Percentiles rank a stretch among this genome's conserved stretches.
Evolutionary conservation across 2,329 filamentous ascomycete species (phyloP).

Genomic region (Fusarium sororula): DNA sequence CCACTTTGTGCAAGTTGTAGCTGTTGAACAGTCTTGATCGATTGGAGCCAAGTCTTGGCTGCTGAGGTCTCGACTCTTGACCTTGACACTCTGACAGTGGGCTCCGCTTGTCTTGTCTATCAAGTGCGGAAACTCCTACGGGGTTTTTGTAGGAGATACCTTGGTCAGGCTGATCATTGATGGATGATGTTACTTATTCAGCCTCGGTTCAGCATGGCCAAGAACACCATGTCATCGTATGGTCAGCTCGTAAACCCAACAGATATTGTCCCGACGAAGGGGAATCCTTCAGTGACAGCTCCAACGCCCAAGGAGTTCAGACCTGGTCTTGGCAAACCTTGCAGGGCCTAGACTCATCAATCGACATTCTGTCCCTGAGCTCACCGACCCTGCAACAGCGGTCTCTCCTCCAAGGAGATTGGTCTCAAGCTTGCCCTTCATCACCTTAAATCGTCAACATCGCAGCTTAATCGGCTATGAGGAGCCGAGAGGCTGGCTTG

Average conservation of each 20-base stretch:
- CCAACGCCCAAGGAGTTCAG: neutral
- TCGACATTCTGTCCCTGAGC: constrained; percentile 13
- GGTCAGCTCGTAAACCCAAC: constrained; percentile 10
- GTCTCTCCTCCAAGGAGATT: constrained; percentile 32
- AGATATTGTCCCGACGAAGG: constrained; percentile 20
- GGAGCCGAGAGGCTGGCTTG: constrained; percentile 45
- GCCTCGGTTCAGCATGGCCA: constrained; percentile 10
- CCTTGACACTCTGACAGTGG: constrained; percentile 25
- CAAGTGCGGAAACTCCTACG: constrained; percentile 1
- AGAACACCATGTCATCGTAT: constrained; percentile 9
- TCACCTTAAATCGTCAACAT: constrained; percentile 35
- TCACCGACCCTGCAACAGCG: constrained; percentile 27
- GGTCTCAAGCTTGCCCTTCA: constrained; percentile 26
- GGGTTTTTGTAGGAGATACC: neutral
- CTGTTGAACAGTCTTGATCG: constrained; percentile 21
- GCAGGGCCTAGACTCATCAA: constrained; percentile 20
- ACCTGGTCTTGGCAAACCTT: constrained; percentile 28
- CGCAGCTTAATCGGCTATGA: constrained; percentile 42
- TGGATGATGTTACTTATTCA: neutral
- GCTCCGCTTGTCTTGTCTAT: constrained; percentile 22
- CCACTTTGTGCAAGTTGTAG: constrained; percentile 23
- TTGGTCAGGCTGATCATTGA: neutral
- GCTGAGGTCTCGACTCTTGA: constrained; percentile 39
- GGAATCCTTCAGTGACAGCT: constrained; percentile 32
- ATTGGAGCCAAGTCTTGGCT: constrained; percentile 43